Evolutionary conservation across 1,284 basidiomycete genomes (phyloP), one percentile per base, ranked within the genome.

Genomic region (Coniferiporia sulphurascens): DNA sequence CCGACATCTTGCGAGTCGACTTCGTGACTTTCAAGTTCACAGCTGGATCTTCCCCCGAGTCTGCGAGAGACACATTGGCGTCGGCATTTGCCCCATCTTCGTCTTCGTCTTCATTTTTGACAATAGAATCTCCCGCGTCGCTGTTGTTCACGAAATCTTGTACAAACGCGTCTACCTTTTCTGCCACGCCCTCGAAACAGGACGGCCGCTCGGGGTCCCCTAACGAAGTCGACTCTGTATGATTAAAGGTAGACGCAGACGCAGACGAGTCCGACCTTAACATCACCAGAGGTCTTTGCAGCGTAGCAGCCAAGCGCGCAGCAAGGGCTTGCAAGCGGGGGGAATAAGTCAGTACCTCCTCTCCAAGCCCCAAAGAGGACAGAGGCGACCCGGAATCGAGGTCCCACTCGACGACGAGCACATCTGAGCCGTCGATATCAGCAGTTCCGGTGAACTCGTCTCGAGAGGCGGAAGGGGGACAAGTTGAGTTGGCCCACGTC

Each of bases 371-470:
- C 19, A 7, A 15, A n/a, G 35, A 22, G 46, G 38, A 19, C 17
- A 21, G 6, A 19, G 7, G 22, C 17, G 3, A 5, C 27, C 27
- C 27, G 5, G 22, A n/a, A 21, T 22, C 55, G 15, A 56, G 36
- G 4, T 27, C 55, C 55, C 55, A 56, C 41, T 56, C 55, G 15
- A 56, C 21, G 38, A 56, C 46, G 9, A 56, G 55, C 36, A 56
- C 46, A 21, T 56, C 55, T n/a, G 46, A 48, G 22, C 41, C 21
- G 9, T 10, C 48, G 34, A 56, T 19, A n/a, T n/a, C 12, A 7
- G 41, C 41, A n/a, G 41, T 2, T 13, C 12, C 10, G 41, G 12
- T 13, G 41, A 43, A 43, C n/a, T 43, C 12, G 41, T 13, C 10
- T 43, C 41, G 3, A 43, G 10, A 43, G 10, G 38, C 48, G 13